Conservation (phyloP, 495 filamentous ascomycete species). For the Tuber borchii region DNA sequence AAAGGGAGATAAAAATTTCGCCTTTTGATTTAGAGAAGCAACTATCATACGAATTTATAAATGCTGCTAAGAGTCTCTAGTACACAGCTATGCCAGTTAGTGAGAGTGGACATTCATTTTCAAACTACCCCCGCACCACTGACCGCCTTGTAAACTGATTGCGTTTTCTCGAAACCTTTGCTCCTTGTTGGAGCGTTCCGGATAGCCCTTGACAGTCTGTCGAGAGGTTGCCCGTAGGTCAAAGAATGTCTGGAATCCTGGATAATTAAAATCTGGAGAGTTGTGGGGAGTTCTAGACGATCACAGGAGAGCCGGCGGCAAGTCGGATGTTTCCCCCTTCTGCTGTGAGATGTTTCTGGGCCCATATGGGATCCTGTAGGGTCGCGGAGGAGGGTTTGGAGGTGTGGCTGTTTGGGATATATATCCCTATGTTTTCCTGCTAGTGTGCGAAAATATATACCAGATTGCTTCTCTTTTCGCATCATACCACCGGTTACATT, state of each 20-base stretch:
- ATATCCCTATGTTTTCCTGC: background rate
- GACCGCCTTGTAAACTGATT: background rate
- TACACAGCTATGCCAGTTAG: background rate
- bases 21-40: background rate
- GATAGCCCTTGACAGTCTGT: background rate
- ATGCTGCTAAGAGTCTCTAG: background rate
- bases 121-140: background rate
- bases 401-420: background rate
- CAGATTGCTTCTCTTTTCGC: background rate
- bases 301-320: background rate
- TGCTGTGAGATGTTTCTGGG: too few species aligned
- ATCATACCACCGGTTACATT: background rate
- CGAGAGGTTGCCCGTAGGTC: background rate
- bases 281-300: background rate
- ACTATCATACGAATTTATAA: background rate
- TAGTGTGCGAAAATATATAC: background rate
- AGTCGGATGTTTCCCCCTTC: background rate
- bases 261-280: background rate
- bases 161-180: background rate
- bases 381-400: background rate
- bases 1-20: background rate
- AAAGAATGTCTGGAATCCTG: background rate
- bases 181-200: background rate
- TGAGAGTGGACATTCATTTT: background rate
- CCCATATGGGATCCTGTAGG: background rate